A percentile compares a stretch with the other conserved stretches of the same genome.
phyloP scores from a whole-genome alignment of 1,284 basidiomycete species.

The Ustilago lituana region DNA sequence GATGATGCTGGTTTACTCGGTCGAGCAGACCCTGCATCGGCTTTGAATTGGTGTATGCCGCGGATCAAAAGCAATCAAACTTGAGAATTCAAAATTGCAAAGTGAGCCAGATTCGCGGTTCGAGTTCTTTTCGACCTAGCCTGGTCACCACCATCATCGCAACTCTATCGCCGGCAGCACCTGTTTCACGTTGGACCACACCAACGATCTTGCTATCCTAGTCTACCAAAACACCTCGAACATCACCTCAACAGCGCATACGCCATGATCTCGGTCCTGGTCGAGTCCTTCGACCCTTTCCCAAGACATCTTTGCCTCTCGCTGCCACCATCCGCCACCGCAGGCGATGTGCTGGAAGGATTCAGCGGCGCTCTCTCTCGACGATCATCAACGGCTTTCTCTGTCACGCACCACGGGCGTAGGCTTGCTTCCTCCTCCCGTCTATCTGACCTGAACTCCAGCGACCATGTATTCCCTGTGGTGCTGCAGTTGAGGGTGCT shows the following conservation, averaged over 20 bases:
- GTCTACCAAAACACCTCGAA: not conserved
- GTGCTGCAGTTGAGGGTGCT: conserved; percentile 47
- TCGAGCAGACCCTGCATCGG: conserved; percentile 37
- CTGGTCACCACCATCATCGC: conserved; percentile 21
- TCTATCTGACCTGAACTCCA: conserved; percentile 2
- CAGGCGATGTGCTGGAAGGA: conserved; percentile 31
- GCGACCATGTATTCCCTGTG: conserved; percentile 17
- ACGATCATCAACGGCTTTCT: conserved; percentile 11
- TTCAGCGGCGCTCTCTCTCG: conserved; percentile 17
- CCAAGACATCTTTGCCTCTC: conserved; percentile 41
- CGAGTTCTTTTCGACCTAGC: not conserved
- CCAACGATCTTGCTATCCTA: not conserved
- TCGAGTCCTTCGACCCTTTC: conserved; percentile 45
- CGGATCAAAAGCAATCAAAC: conserved; percentile 2
- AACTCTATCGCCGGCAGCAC: too few relatives aligned
- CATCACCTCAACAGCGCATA: not conserved
- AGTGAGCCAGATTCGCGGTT: conserved; percentile 2
- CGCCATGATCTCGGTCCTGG: conserved; percentile 31
- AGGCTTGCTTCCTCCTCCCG: conserved; percentile 1
- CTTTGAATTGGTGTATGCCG: conserved; percentile 7
- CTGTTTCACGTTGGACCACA: too few relatives aligned
- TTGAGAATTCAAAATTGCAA: conserved; percentile 1
- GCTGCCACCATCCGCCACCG: conserved; percentile 33
- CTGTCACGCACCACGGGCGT: conserved; percentile 23
- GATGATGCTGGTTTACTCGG: conserved; percentile 1